Percentiles rank a stretch among this genome's conserved stretches.
These are phyloP conservation scores for Moricandia moricandioides DNA, from an alignment of 345 rosid species.

Conservation along the genomic window DNA sequence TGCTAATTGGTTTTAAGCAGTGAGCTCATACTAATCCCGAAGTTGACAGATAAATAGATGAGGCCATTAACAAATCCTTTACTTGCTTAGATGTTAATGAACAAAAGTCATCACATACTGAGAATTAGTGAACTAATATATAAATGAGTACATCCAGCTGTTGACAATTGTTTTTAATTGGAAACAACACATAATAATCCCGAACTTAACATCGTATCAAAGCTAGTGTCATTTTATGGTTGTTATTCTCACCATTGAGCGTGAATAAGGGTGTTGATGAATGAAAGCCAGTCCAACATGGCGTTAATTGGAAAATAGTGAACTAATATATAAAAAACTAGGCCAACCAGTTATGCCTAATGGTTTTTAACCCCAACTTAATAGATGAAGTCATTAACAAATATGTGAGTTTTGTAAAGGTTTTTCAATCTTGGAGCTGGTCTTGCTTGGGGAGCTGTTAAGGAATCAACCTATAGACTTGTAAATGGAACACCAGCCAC, in stretches of 20 bases:
- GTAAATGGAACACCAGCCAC: conserved; percentile 61
- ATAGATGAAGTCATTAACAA: background rate
- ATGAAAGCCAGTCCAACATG: no score
- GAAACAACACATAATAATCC: no score
- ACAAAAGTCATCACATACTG: background rate
- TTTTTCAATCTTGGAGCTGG: conserved; percentile 99
- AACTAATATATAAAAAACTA: no score
- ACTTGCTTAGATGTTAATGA: background rate
- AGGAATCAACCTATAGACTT: conserved; percentile 86
- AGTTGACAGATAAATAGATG: background rate
- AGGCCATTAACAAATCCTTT: background rate
- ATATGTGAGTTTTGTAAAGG: conserved; percentile 52
- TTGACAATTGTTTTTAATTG: no score
- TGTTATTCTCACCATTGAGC: background rate
- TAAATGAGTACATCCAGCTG: background rate
- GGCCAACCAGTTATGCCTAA: no score
- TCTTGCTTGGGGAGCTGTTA: conserved; percentile 92
- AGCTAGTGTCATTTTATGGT: background rate
- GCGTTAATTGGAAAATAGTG: no score
- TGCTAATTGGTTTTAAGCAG: background rate
- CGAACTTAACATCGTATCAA: background rate
- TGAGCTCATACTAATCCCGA: no score
- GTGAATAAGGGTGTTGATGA: no score
- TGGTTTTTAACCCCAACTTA: no score
- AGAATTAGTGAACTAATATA: background rate